Evolutionary conservation across 1,284 basidiomycete genomes (phyloP).

Genomic region (Volvariella surrecta): DNA sequence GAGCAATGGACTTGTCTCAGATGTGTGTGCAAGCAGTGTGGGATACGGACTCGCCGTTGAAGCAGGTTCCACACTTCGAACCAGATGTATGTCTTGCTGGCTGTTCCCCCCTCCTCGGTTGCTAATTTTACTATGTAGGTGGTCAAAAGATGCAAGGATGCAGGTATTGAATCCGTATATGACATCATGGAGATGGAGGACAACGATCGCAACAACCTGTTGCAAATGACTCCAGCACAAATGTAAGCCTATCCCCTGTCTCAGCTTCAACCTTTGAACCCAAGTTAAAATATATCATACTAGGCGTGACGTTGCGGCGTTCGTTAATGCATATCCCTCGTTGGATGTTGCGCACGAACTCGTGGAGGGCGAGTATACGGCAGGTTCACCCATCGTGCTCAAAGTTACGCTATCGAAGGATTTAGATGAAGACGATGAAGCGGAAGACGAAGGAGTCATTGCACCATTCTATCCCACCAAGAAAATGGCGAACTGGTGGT

Average conservation of each 20-base stretch:
- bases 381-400: constrained; percentile 77
- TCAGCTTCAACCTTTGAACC: too few species aligned
- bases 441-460: constrained; percentile 72
- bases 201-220: constrained; percentile 70
- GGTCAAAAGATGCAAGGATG: constrained; percentile 79
- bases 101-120: too few species aligned
- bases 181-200: constrained; percentile 98
- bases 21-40: constrained; percentile 99
- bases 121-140: constrained; percentile 32
- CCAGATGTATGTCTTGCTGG: constrained; percentile 45
- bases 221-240: constrained; percentile 82
- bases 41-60: constrained; percentile 92
- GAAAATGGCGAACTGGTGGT: constrained; percentile 97
- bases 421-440: constrained; percentile 76
- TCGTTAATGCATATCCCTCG: constrained; percentile 92
- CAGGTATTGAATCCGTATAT: constrained; percentile 80
- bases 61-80: constrained; percentile 96
- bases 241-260: constrained; percentile 53
- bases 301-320: constrained; percentile 84
- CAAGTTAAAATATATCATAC: too few species aligned
- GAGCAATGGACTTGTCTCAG: constrained; percentile 98
- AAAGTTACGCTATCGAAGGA: constrained; percentile 79
- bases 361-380: constrained; percentile 76
- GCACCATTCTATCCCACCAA: constrained; percentile 88
- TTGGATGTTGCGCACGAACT: constrained; percentile 84